Conservation (phyloP, 2,329 filamentous ascomycete genomes). For the Xylaria digitata region DNA sequence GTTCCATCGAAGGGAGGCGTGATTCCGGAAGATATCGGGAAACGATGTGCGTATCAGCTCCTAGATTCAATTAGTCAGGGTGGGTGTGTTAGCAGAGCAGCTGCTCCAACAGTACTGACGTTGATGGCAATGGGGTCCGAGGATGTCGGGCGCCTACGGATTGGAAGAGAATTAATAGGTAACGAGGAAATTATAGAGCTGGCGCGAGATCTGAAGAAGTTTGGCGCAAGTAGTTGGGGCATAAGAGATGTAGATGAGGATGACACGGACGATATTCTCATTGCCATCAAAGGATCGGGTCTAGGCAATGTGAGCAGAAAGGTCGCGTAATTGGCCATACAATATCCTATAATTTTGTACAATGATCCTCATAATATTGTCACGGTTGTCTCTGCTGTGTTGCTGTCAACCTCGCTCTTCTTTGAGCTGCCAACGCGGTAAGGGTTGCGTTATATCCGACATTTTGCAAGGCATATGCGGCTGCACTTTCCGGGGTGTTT, state of each 20-base stretch:
- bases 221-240: constrained; percentile 92
- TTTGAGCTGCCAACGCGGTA: constrained; percentile 63
- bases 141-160: constrained; percentile 86
- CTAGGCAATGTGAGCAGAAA: constrained; percentile 96
- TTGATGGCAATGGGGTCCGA: constrained; percentile 99
- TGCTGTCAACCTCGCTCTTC: constrained; percentile 52
- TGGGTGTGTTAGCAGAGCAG: constrained; percentile 80
- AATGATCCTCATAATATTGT: constrained; percentile 39
- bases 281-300: constrained; percentile 92
- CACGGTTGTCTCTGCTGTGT: constrained; percentile 44
- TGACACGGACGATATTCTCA: constrained; percentile 77
- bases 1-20: constrained; percentile 81
- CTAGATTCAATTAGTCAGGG: constrained; percentile 84
- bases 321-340: constrained; percentile 65
- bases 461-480: constrained; percentile 65
- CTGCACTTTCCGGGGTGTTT: constrained; percentile 54
- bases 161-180: constrained; percentile 84
- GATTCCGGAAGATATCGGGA: constrained; percentile 90
- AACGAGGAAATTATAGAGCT: constrained; percentile 83
- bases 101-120: constrained; percentile 79
- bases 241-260: constrained; percentile 77
- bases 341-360: constrained; percentile 47
- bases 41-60: constrained; percentile 87
- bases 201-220: constrained; percentile 86
- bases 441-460: constrained; percentile 65